Conservation (phyloP, 129 eudicot species). For the Flaveria robusta region DNA sequence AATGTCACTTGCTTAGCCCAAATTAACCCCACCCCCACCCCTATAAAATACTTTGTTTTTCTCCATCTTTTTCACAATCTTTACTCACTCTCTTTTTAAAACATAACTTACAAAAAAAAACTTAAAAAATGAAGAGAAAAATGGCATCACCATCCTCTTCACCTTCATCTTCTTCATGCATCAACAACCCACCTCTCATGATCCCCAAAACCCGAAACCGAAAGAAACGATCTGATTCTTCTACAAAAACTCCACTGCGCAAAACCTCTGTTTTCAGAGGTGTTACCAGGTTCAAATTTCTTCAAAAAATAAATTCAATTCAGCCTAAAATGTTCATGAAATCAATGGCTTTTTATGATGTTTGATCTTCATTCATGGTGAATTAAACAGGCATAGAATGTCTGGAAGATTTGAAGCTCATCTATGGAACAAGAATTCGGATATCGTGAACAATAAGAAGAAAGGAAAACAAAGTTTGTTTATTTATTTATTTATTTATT, state of each 20-base stretch:
- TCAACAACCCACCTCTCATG: constrained; percentile 20
- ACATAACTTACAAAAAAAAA: neutral
- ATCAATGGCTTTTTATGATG: neutral
- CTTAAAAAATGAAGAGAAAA: constrained; percentile 31
- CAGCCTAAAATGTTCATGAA: neutral
- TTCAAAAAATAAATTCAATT: neutral
- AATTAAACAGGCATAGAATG: constrained; percentile 61
- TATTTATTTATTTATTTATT: constrained; percentile 15
- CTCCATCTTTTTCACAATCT: constrained; percentile 20
- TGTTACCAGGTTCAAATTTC: constrained; percentile 56
- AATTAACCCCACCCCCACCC: neutral
- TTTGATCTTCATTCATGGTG: constrained; percentile 35
- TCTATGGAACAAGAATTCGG: constrained; percentile 70
- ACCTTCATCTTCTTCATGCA: constrained; percentile 43
- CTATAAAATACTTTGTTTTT: constrained; percentile 14
- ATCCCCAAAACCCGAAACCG: constrained; percentile 17
- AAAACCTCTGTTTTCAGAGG: constrained; percentile 80
- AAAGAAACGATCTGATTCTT: constrained; percentile 31
- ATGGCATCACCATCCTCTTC: constrained; percentile 41
- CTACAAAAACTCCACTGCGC: constrained; percentile 24
- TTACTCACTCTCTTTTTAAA: neutral
- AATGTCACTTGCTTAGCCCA: too few species aligned
- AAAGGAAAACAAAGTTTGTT: constrained; percentile 68
- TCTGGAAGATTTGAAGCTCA: constrained; percentile 84
- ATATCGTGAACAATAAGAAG: constrained; percentile 49